Conservation (phyloP, 331 rosid genomes). For the Dryas integrifolia region DNA sequence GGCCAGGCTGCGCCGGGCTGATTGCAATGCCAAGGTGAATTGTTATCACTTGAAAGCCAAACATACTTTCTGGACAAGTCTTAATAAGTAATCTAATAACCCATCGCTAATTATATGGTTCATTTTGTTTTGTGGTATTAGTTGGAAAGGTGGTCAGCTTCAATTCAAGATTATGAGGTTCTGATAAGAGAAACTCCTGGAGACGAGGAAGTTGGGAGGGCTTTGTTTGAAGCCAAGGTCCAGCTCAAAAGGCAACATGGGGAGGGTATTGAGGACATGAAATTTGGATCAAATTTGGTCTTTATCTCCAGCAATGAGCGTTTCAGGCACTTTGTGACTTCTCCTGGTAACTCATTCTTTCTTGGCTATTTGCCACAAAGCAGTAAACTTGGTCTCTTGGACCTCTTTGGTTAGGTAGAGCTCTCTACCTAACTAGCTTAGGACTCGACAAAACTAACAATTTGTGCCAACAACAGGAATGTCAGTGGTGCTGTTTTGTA, state of each 20-base stretch:
- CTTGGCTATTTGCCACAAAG: not conserved
- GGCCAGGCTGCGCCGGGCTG: constrained; percentile 81
- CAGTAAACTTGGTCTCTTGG: not conserved
- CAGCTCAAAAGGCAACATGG: constrained; percentile 63
- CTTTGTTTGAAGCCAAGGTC: constrained; percentile 67
- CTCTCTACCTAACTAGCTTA: not conserved
- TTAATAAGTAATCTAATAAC: not conserved
- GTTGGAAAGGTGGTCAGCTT: constrained; percentile 88
- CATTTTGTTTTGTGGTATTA: constrained; percentile 25
- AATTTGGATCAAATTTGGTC: constrained; percentile 74
- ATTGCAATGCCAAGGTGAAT: constrained; percentile 75
- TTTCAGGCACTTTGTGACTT: constrained; percentile 69
- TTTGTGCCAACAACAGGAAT: constrained; percentile 47
- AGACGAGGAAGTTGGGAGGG: constrained; percentile 80
- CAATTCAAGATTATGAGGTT: constrained; percentile 80
- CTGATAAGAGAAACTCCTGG: constrained; percentile 73
- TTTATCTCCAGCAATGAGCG: constrained; percentile 64
- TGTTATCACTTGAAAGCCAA: not conserved
- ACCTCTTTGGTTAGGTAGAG: too few relatives aligned
- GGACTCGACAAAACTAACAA: not conserved
- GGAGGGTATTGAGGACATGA: constrained; percentile 62
- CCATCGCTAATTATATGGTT: not conserved
- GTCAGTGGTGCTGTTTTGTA: constrained; percentile 76
- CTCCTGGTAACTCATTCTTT: constrained; percentile 54
- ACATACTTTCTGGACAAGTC: not conserved